phyloP scores from a whole-genome alignment of 306 rosid genomes.

The Chamaecrista fasciculata region DNA sequence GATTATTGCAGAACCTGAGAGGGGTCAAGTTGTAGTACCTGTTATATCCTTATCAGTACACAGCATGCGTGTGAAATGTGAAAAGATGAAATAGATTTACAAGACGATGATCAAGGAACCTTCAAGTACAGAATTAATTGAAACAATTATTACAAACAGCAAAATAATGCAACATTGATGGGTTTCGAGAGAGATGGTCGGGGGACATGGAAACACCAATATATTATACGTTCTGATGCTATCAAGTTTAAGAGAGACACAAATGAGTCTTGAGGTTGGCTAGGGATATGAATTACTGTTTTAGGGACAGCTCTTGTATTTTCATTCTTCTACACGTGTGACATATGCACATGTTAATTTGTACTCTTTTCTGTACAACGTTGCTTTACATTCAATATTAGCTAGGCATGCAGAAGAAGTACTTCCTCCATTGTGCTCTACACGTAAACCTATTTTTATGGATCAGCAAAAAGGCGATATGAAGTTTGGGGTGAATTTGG shows the following conservation, averaged over 20 bases:
- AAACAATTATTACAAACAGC: slow-evolving; percentile 17
- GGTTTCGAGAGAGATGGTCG: slow-evolving; percentile 27
- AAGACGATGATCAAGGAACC: neutral
- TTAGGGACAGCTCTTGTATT: slow-evolving; percentile 1
- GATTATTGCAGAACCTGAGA: no score
- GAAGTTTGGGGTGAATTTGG: neutral
- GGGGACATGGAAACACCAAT: slow-evolving; percentile 32
- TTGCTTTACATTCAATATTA: slow-evolving; percentile 32
- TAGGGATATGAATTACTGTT: neutral
- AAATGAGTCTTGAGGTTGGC: slow-evolving; percentile 27
- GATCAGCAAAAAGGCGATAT: neutral
- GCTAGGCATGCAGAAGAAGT: slow-evolving; percentile 19
- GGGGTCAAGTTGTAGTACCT: neutral
- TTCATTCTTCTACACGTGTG: slow-evolving; percentile 22
- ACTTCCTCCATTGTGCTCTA: slow-evolving; percentile 24
- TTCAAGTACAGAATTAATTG: slow-evolving; percentile 7
- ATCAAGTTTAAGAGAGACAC: slow-evolving; percentile 28
- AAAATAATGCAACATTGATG: slow-evolving; percentile 22
- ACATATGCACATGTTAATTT: neutral
- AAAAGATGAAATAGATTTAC: neutral
- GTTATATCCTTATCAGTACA: neutral
- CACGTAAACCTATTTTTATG: slow-evolving; percentile 35
- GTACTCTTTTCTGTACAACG: neutral
- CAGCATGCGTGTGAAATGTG: neutral
- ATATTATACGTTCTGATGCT: slow-evolving; percentile 3